These are phyloP conservation scores for Gastroboletus turbinatus DNA, from an alignment of 1,284 basidiomycete species.

Conservation along the genomic window DNA sequence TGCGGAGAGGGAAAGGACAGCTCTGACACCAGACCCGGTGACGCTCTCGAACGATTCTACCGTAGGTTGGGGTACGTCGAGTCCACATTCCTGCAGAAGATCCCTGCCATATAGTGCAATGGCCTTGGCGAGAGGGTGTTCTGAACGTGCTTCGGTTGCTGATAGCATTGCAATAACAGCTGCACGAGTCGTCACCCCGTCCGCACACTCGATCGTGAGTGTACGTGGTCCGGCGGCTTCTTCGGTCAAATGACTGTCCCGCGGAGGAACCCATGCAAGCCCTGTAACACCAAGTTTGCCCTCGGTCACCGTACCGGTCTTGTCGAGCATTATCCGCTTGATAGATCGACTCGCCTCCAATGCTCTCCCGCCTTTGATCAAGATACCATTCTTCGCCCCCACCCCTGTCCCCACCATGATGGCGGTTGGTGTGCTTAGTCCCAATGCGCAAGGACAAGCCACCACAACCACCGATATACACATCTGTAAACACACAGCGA, in stretches of 20 bases:
- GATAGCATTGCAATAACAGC: conserved; percentile 80
- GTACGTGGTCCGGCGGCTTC: conserved; percentile 39
- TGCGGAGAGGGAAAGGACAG: conserved; percentile 52
- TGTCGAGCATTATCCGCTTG: conserved; percentile 87
- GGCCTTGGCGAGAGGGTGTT: conserved; percentile 95
- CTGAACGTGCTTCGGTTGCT: conserved; percentile 87
- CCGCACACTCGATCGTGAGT: conserved; percentile 54
- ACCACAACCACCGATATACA: conserved; percentile 99
- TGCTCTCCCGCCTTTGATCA: conserved; percentile 96
- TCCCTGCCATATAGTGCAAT: conserved; percentile 82
- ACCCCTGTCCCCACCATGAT: conserved; percentile 99
- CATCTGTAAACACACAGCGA: conserved; percentile 94
- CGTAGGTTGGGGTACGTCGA: conserved; percentile 38
- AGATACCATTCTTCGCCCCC: conserved; percentile 94
- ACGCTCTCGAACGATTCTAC: conserved; percentile 81
- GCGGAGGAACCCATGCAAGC: conserved; percentile 71
- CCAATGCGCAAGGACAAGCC: conserved; percentile 97
- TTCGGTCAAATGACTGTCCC: conserved; percentile 29
- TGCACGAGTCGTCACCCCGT: conserved; percentile 59
- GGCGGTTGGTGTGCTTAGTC: conserved; percentile 94
- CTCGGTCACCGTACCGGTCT: conserved; percentile 95
- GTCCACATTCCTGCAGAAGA: conserved; percentile 44
- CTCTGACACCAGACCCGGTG: conserved; percentile 87
- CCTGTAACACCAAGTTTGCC: conserved; percentile 79
- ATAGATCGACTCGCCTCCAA: conserved; percentile 89